Percentiles rank a stretch among this genome's conserved stretches.
phyloP scores from a whole-genome alignment of 179 eudicot species.

The Silene coronaria region DNA sequence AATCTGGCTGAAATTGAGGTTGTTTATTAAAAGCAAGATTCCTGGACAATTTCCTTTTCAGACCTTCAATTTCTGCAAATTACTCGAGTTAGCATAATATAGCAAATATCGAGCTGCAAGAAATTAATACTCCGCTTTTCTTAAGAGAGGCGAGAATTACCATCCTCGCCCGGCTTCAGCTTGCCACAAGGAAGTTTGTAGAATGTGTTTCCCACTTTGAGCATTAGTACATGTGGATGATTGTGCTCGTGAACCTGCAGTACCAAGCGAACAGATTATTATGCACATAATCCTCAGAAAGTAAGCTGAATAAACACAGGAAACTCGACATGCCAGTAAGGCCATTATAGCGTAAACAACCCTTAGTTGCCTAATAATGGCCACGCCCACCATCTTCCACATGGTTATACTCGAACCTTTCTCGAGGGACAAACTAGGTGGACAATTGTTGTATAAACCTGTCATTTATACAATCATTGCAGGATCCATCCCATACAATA shows the following conservation, averaged over 20 bases:
- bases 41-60: constrained; percentile 63
- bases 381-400: too few species aligned
- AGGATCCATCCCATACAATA: too few species aligned
- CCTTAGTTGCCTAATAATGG: too few species aligned
- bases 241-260: constrained; percentile 51
- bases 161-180: constrained; percentile 70
- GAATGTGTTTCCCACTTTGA: constrained; percentile 52
- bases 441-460: too few species aligned
- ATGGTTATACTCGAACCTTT: too few species aligned
- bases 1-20: constrained; percentile 51
- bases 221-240: constrained; percentile 60
- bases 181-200: constrained; percentile 85
- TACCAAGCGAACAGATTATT: background rate
- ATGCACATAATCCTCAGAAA: background rate
- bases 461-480: too few species aligned
- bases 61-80: constrained; percentile 57
- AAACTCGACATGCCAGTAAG: too few species aligned
- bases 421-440: too few species aligned
- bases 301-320: too few species aligned
- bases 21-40: constrained; percentile 53
- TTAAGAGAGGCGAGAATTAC: constrained; percentile 23
- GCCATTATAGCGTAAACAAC: too few species aligned
- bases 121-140: background rate
- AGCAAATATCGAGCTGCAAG: background rate
- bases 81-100: background rate